Evolutionary conservation across 495 filamentous ascomycete species (phyloP), one percentile per base, ranked within the genome.

Genomic region (Penicillium soppii): DNA sequence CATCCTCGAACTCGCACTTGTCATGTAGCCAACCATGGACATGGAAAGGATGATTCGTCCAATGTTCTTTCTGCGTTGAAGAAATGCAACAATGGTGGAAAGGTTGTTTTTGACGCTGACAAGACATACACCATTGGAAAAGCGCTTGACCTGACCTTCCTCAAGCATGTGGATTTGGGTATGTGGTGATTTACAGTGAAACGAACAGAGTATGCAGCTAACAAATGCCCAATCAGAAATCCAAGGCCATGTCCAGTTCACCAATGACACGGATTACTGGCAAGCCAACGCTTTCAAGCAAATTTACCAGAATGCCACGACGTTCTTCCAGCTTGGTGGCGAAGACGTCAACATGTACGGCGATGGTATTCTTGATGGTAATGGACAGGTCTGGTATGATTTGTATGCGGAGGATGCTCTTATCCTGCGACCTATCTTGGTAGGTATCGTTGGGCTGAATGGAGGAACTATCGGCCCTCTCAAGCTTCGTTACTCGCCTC

Each of bases 321-420:
- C 82, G 4, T 88, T 88, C 75, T 89, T 84, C 77, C 77, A 82
- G 65, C 73, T 88, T 50, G 84, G 85, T 27, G 85, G 85, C 16
- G 69, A 78, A 16, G 84, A 89, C 57, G 83, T 89, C 26, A 84
- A 86, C 54, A 69, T 89, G 38, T 89, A 86, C 48, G 83, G 83
- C 3, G 74, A 75, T 21, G 83, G 83, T 25, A 84, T 74, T 4
- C 60, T 86, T 8, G 75, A 85, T 57, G 83, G 85, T 23, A 87
- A 87, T 54, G 85, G 85, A 1, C 84, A 89, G 62, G 75, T 82
- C 12, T 88, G 84, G 82, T 89, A 88, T 62, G 84, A 89, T 60
- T 64, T 77, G 9, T 82, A 82, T 43, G 79, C 76, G 1, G 47
- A 59, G 25, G 68, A 88, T 52, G 65, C 73, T 20, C 75, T 80